These are phyloP conservation scores for Epichloe glyceriae DNA, from an alignment of 2,329 filamentous ascomycete species.

Conservation along the genomic window DNA sequence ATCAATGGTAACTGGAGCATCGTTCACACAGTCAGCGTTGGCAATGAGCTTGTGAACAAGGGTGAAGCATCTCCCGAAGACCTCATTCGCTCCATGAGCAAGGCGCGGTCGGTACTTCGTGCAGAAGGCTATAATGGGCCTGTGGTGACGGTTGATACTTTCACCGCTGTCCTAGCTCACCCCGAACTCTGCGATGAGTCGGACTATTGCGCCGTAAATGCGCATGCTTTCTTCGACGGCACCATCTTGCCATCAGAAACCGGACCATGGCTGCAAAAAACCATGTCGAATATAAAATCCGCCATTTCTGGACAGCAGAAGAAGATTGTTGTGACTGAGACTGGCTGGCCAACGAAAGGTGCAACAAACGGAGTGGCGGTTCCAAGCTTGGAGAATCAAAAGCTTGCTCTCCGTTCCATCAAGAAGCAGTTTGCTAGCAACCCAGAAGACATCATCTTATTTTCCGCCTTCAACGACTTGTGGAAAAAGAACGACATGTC, in stretches of 20 bases:
- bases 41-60: slow-evolving; percentile 68
- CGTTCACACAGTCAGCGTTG: slow-evolving; percentile 61
- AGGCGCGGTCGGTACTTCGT: slow-evolving; percentile 45
- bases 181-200: slow-evolving; percentile 58
- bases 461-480: slow-evolving; percentile 65
- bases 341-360: slow-evolving; percentile 70
- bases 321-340: slow-evolving; percentile 68
- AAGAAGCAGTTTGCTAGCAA: slow-evolving; percentile 41
- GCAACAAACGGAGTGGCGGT: slow-evolving; percentile 53
- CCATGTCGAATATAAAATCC: slow-evolving; percentile 32
- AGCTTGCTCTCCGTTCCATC: slow-evolving; percentile 51
- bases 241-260: slow-evolving; percentile 45
- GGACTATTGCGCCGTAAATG: slow-evolving; percentile 71
- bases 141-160: slow-evolving; percentile 72
- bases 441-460: slow-evolving; percentile 48
- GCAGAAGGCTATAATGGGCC: slow-evolving; percentile 54
- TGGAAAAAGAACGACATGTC: slow-evolving; percentile 58
- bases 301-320: slow-evolving; percentile 45
- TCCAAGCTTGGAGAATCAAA: slow-evolving; percentile 54
- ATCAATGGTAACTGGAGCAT: slow-evolving; percentile 51
- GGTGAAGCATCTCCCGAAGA: slow-evolving; percentile 37
- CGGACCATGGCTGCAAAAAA: slow-evolving; percentile 51
- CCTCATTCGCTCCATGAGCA: slow-evolving; percentile 44
- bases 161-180: slow-evolving; percentile 51
- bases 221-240: slow-evolving; percentile 72